Evolutionary conservation across 208 protist species (phyloP).

Genomic region (Acanthamoeba healyi): DNA sequence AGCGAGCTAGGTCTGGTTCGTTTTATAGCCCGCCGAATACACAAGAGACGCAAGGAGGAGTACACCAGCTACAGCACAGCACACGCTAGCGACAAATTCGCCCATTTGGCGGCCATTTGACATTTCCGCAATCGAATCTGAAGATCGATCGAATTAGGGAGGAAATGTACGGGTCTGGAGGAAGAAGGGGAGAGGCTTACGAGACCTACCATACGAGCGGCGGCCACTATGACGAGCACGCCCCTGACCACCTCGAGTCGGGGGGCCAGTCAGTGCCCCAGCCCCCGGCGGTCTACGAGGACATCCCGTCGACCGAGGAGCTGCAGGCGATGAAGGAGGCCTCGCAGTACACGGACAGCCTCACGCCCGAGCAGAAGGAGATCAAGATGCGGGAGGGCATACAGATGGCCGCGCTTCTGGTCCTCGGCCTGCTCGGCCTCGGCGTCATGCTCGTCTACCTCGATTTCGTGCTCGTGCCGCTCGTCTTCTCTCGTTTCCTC

Average conservation of each 20-base stretch:
- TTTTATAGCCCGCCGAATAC: no score
- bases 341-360: constrained; percentile 56
- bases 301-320: constrained; percentile 42
- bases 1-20: no score
- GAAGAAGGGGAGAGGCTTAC: background rate
- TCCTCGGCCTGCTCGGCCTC: constrained; percentile 13
- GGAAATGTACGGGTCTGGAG: background rate
- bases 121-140: no score
- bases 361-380: background rate
- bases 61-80: no score
- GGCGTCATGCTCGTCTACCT: constrained; percentile 38
- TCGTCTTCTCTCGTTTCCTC: constrained; percentile 23
- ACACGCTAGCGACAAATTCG: no score
- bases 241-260: background rate
- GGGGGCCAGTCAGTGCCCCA: no score
- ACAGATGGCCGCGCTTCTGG: background rate
- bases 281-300: background rate
- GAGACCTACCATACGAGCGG: background rate
- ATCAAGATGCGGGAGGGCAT: constrained; percentile 14
- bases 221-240: background rate
- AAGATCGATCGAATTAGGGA: background rate
- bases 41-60: no score
- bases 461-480: constrained; percentile 54
- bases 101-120: no score
- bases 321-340: background rate